These are phyloP conservation scores for Pontederia paniculata DNA, from an alignment of 176 grass and related monocot genomes.

Conservation along the genomic window DNA sequence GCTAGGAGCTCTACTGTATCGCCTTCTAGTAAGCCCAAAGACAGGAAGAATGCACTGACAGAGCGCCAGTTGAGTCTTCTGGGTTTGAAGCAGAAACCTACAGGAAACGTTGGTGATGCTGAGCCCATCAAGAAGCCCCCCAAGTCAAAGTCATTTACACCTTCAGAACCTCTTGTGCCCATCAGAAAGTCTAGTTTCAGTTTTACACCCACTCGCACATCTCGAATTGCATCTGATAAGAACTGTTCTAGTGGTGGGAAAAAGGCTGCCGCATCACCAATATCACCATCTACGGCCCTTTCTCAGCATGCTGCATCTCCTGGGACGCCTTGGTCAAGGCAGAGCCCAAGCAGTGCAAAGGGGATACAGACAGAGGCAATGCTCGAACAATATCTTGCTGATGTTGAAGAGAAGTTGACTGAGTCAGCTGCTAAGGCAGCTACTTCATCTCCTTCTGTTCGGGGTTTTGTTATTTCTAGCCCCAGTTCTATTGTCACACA, in stretches of 20 bases:
- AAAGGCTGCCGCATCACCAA: slow-evolving; percentile 28
- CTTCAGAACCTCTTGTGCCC: slow-evolving; percentile 66
- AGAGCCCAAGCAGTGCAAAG: slow-evolving; percentile 55
- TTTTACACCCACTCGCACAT: slow-evolving; percentile 50
- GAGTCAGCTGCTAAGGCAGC: slow-evolving; percentile 42
- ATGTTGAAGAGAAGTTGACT: slow-evolving; percentile 47
- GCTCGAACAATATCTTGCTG: slow-evolving; percentile 68
- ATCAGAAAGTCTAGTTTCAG: slow-evolving; percentile 68
- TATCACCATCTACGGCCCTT: slow-evolving; percentile 48
- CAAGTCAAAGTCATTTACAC: slow-evolving; percentile 37
- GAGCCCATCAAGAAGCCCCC: slow-evolving; percentile 70
- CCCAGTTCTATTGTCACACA: slow-evolving; percentile 50
- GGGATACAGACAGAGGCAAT: slow-evolving; percentile 83
- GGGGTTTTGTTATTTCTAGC: slow-evolving; percentile 47
- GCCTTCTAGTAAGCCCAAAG: slow-evolving; percentile 31
- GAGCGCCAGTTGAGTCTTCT: slow-evolving; percentile 49
- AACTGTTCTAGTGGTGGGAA: slow-evolving; percentile 52
- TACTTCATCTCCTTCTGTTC: slow-evolving; percentile 41
- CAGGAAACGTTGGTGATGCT: slow-evolving; percentile 15
- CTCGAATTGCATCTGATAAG: slow-evolving; percentile 40
- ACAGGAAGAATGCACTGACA: slow-evolving; percentile 31
- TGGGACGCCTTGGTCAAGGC: slow-evolving; percentile 79
- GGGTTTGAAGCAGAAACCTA: slow-evolving; percentile 28
- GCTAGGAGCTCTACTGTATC: neutral
- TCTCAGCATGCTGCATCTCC: slow-evolving; percentile 54